Percentiles rank a stretch among this genome's conserved stretches.
These are phyloP conservation scores for Lentinula edodes DNA, from an alignment of 768 basidiomycete species.

Conservation along the genomic window DNA sequence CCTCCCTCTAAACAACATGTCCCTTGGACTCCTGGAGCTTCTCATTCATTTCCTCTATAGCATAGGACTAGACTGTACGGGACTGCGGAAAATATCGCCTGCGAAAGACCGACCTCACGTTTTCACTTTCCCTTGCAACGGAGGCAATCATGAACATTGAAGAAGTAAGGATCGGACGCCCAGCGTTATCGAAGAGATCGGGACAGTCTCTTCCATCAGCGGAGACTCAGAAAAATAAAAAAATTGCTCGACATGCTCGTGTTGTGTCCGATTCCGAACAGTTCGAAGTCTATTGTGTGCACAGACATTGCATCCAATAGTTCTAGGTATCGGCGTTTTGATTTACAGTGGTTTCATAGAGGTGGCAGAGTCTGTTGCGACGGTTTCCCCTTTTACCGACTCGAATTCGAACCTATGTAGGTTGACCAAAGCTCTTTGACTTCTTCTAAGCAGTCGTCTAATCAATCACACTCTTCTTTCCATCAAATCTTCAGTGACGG, in stretches of 20 bases:
- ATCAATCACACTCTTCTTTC: too few relatives aligned
- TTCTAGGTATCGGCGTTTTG: too few relatives aligned
- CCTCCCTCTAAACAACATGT: conserved; percentile 16
- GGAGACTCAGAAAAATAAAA: conserved; percentile 46
- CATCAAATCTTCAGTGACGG: too few relatives aligned
- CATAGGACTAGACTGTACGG: conserved; percentile 43
- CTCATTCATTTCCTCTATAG: background rate
- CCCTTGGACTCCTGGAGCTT: conserved; percentile 7
- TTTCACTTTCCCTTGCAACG: conserved; percentile 20
- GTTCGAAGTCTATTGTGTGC: too few relatives aligned
- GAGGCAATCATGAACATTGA: background rate
- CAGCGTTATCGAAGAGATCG: background rate
- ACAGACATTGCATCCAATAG: too few relatives aligned
- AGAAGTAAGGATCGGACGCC: background rate
- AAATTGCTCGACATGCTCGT: conserved; percentile 25
- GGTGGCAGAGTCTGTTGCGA: too few relatives aligned
- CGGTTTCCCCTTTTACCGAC: too few relatives aligned
- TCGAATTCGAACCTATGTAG: too few relatives aligned
- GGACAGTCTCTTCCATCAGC: conserved; percentile 5
- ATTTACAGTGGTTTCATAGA: too few relatives aligned
- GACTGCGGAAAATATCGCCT: conserved; percentile 33
- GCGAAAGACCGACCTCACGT: conserved; percentile 51
- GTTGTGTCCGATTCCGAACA: conserved; percentile 25
- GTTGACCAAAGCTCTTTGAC: too few relatives aligned
- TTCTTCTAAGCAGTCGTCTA: too few relatives aligned